Base-by-base conservation (phyloP, 1,284 basidiomycete genomes). In the Entoloma clypeatum region DNA sequence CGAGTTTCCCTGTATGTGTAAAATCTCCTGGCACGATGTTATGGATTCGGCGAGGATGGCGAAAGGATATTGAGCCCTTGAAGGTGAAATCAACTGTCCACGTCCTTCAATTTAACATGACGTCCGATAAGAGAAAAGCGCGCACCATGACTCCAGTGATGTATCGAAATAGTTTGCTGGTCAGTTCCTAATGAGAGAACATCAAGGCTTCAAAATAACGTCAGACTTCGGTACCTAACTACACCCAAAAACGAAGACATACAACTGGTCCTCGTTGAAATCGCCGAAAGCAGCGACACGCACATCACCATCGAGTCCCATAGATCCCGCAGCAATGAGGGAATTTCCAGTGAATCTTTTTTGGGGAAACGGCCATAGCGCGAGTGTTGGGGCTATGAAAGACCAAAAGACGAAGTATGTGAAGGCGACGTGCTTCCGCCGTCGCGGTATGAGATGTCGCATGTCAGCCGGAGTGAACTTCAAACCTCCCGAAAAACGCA, bases 181-280 rank as follows among this genome's bases (percentile, higher is more conserved):
- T 89, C 84, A 7, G 74, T 61, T 33, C 72, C 81, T 18, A 98
- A 68, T 7, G 81, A 72, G 41, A 98, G 72, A 3, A 93, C 67
- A 62, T 99, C 95, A 46, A 92, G 62, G 57, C 91, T 93, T 53
- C 7, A 53, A 21, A 43, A 34, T 13, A 26, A 17, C 24, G 14
- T 44, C 41, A 45, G 26, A 33, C 37, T 35, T 24, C 40, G 34
- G 27, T 23, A 36, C 31, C 41, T 46, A 16, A 23, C 13, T 23
- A 23, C 13, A 11, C 41, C 33, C 13, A 38, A 37, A 19, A 22
- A n/a, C n/a, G n/a, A 17, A 32, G 16, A 69, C 87, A 61, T 60
- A 95, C 91, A 89, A 89, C 59, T 96, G 92, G 62, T 98, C 93
- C 4, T 89, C 93, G 60, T 97, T 84, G 62, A 92, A 94, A 66